phyloP scores from a whole-genome alignment of 805 yeast genomes.

The Cephaloascus fragrans region DNA sequence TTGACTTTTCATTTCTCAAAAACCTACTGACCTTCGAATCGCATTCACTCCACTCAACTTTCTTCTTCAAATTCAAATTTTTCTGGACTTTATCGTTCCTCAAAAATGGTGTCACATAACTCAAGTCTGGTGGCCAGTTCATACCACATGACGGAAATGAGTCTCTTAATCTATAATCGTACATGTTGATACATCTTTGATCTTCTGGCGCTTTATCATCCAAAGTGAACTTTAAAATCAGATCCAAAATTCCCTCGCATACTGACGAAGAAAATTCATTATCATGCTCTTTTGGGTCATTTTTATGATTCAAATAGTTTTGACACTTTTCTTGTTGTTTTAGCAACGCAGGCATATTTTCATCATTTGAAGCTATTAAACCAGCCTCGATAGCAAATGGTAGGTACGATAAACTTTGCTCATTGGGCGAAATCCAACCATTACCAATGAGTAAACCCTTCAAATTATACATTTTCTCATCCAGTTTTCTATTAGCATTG shows the following conservation, averaged over 20 bases:
- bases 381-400: constrained; percentile 60
- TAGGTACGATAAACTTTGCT: constrained; percentile 71
- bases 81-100: constrained; percentile 31
- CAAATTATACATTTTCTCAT: constrained; percentile 23
- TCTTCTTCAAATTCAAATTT: constrained; percentile 38
- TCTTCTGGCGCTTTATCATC: constrained; percentile 16
- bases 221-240: constrained; percentile 21
- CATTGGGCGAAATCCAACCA: constrained; percentile 89
- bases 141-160: constrained; percentile 80
- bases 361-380: constrained; percentile 33
- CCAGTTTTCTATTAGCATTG: constrained; percentile 18
- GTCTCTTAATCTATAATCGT: constrained; percentile 66
- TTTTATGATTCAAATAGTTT: constrained; percentile 26
- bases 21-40: constrained; percentile 41
- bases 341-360: constrained; percentile 29
- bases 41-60: constrained; percentile 71
- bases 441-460: constrained; percentile 76
- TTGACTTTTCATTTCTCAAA: constrained; percentile 41
- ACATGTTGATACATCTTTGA: constrained; percentile 68
- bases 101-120: constrained; percentile 40
- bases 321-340: constrained; percentile 53
- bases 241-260: constrained; percentile 40
- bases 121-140: constrained; percentile 78
- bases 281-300: constrained; percentile 8
- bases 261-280: constrained; percentile 17